Conservation (phyloP, 371 early-diverging fungal species). For the Mortierella sp. region DNA sequence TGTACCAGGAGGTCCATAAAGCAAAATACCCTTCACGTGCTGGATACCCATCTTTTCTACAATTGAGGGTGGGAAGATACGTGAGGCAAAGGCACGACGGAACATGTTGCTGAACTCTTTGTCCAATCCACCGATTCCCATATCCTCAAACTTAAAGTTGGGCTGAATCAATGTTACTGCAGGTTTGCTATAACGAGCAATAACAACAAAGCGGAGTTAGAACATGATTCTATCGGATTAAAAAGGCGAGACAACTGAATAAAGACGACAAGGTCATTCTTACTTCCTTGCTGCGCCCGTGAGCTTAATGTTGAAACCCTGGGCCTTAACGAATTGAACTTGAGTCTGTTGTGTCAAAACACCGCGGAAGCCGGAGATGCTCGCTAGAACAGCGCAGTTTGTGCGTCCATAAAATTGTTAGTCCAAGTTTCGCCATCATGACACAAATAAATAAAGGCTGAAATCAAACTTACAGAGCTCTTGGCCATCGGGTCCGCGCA, state of each 20-base stretch:
- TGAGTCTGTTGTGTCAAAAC: conserved; percentile 80
- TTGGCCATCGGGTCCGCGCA: conserved; percentile 56
- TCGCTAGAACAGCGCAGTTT: background rate
- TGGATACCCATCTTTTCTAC: conserved; percentile 98
- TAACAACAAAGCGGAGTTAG: background rate
- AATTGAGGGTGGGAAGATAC: conserved; percentile 97
- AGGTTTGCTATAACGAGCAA: conserved; percentile 53
- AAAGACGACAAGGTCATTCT: conserved; percentile 9
- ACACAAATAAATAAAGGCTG: background rate
- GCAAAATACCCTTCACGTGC: conserved; percentile 95
- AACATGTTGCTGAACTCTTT: conserved; percentile 98
- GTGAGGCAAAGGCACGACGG: conserved; percentile 99
- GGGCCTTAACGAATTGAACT: conserved; percentile 77
- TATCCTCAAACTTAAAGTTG: conserved; percentile 98
- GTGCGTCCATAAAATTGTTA: too few species aligned
- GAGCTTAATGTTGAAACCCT: conserved; percentile 81
- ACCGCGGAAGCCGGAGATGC: conserved; percentile 64
- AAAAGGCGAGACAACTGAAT: too few species aligned
- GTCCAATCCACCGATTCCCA: conserved; percentile 99
- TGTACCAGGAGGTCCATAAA: conserved; percentile 98
- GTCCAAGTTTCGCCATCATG: background rate
- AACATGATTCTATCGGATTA: too few species aligned
- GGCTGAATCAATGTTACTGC: conserved; percentile 88
- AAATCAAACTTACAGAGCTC: conserved; percentile 40
- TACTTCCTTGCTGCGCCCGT: conserved; percentile 76